A percentile compares a stretch with the other conserved stretches of the same genome.
Conservation (phyloP, 2,329 filamentous ascomycete species). For the Penicillium sp. region DNA sequence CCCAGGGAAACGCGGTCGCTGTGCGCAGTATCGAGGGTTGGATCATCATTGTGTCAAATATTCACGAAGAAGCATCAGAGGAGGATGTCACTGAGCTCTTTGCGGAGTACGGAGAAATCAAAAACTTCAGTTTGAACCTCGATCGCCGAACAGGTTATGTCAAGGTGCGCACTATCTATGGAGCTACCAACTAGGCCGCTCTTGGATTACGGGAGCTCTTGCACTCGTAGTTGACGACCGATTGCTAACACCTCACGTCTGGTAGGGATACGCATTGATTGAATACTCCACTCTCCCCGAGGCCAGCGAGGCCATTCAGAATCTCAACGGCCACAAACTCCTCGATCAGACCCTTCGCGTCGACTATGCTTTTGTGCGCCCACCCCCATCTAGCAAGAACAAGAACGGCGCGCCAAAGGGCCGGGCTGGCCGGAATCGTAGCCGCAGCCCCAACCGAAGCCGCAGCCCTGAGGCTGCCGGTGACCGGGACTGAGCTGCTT, state of each 20-base stretch:
- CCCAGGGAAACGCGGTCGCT: constrained; percentile 49
- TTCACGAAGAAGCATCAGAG: constrained; percentile 65
- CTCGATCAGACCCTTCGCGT: constrained; percentile 64
- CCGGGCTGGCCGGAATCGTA: constrained; percentile 41
- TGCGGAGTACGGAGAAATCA: constrained; percentile 63
- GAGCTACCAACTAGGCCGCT: background rate
- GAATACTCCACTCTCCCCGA: constrained; percentile 63
- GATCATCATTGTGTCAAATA: constrained; percentile 67
- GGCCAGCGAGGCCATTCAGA: constrained; percentile 60
- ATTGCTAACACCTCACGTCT: constrained; percentile 12
- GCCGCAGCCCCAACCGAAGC: constrained; percentile 46
- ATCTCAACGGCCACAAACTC: constrained; percentile 57
- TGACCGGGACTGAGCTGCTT: constrained; percentile 31
- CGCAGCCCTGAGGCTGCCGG: constrained; percentile 43
- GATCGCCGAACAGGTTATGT: constrained; percentile 65
- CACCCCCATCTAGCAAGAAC: constrained; percentile 48
- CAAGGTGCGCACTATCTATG: constrained; percentile 49
- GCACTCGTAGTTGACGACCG: background rate
- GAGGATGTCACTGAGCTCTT: constrained; percentile 64
- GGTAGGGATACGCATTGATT: constrained; percentile 62
- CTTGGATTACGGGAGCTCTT: background rate
- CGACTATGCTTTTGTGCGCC: constrained; percentile 64
- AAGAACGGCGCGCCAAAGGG: constrained; percentile 43
- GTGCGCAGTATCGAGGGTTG: constrained; percentile 66
- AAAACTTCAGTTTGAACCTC: constrained; percentile 64